These are phyloP conservation scores for Saccharomyces hybrid DNA, from an alignment of 1,139 yeast genomes.

Conservation along the genomic window DNA sequence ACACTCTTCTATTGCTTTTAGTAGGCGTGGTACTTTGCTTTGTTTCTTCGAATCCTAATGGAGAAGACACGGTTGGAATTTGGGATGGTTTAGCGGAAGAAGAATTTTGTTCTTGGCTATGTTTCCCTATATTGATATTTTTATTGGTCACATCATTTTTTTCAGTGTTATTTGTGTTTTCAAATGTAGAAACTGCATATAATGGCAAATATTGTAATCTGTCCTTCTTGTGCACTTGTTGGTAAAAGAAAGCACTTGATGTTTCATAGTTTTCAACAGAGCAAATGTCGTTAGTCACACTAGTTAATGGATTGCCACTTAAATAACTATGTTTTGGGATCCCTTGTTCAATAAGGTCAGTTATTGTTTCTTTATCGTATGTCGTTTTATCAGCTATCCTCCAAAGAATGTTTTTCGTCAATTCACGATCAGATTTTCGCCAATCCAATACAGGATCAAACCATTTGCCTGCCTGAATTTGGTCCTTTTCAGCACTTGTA, in stretches of 20 bases:
- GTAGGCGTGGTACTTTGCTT: background rate
- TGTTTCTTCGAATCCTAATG: background rate
- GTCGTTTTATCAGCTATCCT: slow-evolving; percentile 6
- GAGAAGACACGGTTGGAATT: background rate
- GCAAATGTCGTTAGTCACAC: slow-evolving; percentile 27
- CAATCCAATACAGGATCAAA: slow-evolving; percentile 13
- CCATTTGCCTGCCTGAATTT: background rate
- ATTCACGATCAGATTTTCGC: slow-evolving; percentile 12
- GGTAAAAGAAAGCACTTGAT: slow-evolving; percentile 18
- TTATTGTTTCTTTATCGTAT: slow-evolving; percentile 8
- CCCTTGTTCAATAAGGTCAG: slow-evolving; percentile 15
- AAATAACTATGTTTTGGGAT: slow-evolving; percentile 19
- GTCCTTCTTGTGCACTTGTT: slow-evolving; percentile 22
- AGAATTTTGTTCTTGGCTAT: background rate
- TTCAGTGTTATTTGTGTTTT: background rate
- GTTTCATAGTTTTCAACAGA: slow-evolving; percentile 21
- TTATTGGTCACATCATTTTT: background rate
- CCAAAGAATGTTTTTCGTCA: slow-evolving; percentile 10
- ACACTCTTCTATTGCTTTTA: no score
- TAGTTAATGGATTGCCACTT: slow-evolving; percentile 8
- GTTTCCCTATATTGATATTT: background rate
- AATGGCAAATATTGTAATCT: slow-evolving; percentile 15
- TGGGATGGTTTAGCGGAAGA: background rate
- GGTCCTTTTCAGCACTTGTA: background rate
- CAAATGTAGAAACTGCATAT: slow-evolving; percentile 1